Conservation (phyloP, 208 protist species). For the Leishmania tropica region DNA sequence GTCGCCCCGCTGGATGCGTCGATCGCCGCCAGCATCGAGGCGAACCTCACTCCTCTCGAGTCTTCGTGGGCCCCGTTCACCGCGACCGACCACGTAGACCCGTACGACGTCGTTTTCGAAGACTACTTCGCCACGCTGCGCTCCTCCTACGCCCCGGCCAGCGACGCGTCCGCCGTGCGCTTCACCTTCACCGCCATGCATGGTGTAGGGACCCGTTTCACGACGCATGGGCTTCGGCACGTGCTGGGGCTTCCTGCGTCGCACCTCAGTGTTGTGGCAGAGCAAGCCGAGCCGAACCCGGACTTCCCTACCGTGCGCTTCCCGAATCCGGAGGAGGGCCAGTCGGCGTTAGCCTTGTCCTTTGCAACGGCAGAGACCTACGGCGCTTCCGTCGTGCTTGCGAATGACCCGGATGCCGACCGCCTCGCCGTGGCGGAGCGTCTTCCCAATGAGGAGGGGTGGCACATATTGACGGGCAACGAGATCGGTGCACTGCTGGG, state of each 20-base stretch:
- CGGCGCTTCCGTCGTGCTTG: conserved; percentile 91
- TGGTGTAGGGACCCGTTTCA: conserved; percentile 95
- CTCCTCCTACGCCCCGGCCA: conserved; percentile 37
- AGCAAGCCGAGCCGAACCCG: conserved; percentile 95
- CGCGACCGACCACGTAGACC: conserved; percentile 48
- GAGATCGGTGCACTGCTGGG: conserved; percentile 97
- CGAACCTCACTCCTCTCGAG: conserved; percentile 84
- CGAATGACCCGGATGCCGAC: conserved; percentile 99
- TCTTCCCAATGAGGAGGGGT: conserved; percentile 60
- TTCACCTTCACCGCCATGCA: conserved; percentile 91
- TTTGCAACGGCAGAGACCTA: conserved; percentile 80
- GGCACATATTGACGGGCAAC: conserved; percentile 97
- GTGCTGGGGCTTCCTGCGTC: conserved; percentile 59
- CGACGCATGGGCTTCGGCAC: conserved; percentile 58
- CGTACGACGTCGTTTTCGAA: conserved; percentile 53
- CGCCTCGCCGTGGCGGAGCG: conserved; percentile 96
- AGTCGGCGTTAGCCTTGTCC: conserved; percentile 84
- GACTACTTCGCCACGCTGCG: conserved; percentile 68
- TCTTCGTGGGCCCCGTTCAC: conserved; percentile 55
- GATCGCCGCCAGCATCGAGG: conserved; percentile 90
- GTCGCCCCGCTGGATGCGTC: conserved; percentile 94
- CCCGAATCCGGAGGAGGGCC: conserved; percentile 99
- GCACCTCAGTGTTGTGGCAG: conserved; percentile 61
- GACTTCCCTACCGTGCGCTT: conserved; percentile 97
- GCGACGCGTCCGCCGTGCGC: conserved; percentile 30